Percentiles rank a stretch among this genome's conserved stretches.
These are phyloP conservation scores for Cinnamomum micranthum DNA, from an alignment of 164 flowering plant genomes.

Conservation along the genomic window DNA sequence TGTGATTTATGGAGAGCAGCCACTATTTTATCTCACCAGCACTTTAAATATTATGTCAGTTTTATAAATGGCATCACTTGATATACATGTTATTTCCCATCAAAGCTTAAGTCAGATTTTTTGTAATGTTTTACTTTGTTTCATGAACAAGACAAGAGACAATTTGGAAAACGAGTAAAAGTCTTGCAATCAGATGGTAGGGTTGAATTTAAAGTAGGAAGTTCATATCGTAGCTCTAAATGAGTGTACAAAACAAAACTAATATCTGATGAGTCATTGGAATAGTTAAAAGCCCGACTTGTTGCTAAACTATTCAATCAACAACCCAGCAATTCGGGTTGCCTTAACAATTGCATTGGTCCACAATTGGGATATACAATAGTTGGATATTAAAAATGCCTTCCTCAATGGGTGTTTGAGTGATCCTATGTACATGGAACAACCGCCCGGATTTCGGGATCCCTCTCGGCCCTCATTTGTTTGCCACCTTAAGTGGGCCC, in stretches of 20 bases:
- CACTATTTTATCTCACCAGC: not conserved
- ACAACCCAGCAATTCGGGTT: not conserved
- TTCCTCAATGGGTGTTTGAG: not conserved
- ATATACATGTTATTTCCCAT: not conserved
- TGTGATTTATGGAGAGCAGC: not conserved
- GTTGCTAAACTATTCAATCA: slow-evolving; percentile 1
- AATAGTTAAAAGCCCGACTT: not conserved
- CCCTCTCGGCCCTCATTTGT: not conserved
- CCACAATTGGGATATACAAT: not conserved
- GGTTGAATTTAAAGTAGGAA: not conserved
- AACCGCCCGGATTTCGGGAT: not conserved
- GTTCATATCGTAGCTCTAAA: not conserved
- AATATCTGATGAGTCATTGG: not conserved
- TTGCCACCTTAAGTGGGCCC: not conserved
- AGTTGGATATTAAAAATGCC: not conserved
- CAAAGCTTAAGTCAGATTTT: not conserved
- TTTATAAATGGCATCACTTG: not conserved
- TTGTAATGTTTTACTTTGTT: not conserved
- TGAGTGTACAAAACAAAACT: slow-evolving; percentile 5
- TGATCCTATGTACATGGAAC: not conserved
- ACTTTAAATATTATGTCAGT: not conserved
- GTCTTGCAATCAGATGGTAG: not conserved
- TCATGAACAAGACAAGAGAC: not conserved
- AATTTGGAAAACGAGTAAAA: not conserved
- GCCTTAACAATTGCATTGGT: not conserved